phyloP scores from a whole-genome alignment of 306 rosid genomes.

The Ceratonia siliqua region DNA sequence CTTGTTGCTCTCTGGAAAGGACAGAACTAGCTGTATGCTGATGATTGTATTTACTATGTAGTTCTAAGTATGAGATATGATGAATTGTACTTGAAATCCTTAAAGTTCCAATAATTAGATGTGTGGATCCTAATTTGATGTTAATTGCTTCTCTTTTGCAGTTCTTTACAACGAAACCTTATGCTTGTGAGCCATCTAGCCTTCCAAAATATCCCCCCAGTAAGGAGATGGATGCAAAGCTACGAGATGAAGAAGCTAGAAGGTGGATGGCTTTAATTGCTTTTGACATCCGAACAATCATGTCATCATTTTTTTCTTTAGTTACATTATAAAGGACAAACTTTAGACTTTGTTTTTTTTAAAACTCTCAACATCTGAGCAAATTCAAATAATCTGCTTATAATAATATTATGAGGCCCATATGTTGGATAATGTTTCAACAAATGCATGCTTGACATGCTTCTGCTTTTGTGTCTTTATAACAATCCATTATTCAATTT shows the following conservation, averaged over 20 bases:
- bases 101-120: constrained; percentile 1
- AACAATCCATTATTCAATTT: background rate
- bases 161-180: constrained; percentile 90
- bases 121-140: constrained; percentile 12
- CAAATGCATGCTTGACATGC: background rate
- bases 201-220: constrained; percentile 99
- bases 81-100: constrained; percentile 17
- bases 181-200: constrained; percentile 98
- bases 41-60: background rate
- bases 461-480: background rate
- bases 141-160: constrained; percentile 48
- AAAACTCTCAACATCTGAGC: constrained; percentile 13
- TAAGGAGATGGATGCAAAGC: constrained; percentile 99
- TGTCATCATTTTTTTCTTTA: background rate
- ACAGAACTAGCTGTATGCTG: background rate
- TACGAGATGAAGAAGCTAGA: constrained; percentile 97
- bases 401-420: background rate
- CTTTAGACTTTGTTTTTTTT: background rate
- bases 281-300: constrained; percentile 20
- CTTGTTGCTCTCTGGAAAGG: background rate
- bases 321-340: background rate
- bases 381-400: background rate
- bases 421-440: constrained; percentile 9
- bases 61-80: constrained; percentile 9
- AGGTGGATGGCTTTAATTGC: constrained; percentile 54